Conservation (phyloP, 2,329 filamentous ascomycete species). For the Penicillium sp. region DNA sequence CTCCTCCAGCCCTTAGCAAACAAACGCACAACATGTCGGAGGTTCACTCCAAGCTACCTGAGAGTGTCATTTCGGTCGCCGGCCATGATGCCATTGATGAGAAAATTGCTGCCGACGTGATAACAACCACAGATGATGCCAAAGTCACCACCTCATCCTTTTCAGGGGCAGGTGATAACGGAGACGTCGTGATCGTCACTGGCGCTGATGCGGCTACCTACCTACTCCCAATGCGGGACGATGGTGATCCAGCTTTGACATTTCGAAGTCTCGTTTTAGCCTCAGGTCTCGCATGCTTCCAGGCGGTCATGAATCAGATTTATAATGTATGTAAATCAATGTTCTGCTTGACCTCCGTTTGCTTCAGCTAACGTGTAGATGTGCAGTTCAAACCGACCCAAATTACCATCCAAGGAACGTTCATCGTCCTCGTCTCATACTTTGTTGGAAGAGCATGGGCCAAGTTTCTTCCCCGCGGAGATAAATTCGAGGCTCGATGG, state of each 20-base stretch:
- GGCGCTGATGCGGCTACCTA: constrained; percentile 50
- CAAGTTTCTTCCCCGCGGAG: constrained; percentile 49
- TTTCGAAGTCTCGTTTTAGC: constrained; percentile 53
- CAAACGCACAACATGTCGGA: not conserved
- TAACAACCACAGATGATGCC: not conserved
- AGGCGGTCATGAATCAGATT: constrained; percentile 54
- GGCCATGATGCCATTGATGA: not conserved
- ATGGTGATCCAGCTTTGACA: constrained; percentile 50
- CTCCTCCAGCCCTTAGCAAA: not conserved
- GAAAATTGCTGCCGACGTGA: constrained; percentile 1
- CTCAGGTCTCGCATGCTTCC: constrained; percentile 49
- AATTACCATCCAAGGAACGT: constrained; percentile 50
- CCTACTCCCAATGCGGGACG: constrained; percentile 52
- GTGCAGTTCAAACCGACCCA: constrained; percentile 51
- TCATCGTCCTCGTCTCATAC: constrained; percentile 56
- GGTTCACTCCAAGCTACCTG: not conserved
- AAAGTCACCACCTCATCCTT: not conserved
- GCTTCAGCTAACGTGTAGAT: not conserved
- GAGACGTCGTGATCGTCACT: constrained; percentile 48
- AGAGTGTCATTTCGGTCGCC: not conserved
- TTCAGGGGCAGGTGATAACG: not conserved
- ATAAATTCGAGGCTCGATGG: constrained; percentile 49
- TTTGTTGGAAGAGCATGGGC: constrained; percentile 52
- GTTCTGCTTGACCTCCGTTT: not conserved
- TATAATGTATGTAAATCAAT: constrained; percentile 42